Conservation (phyloP, 2,329 filamentous ascomycete species). For the Botrytis fabae region DNA sequence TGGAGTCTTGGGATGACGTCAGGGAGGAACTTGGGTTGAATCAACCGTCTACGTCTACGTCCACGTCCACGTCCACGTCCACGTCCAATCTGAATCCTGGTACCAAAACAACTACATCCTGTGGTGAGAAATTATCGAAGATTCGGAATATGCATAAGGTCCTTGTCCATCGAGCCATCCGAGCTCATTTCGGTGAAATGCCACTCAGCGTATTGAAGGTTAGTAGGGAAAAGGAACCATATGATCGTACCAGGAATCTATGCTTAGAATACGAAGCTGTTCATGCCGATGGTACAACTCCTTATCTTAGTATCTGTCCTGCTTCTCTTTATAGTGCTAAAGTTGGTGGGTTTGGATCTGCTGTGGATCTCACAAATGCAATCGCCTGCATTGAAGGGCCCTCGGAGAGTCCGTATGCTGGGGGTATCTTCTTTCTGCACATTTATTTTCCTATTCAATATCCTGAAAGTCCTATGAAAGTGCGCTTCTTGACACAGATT, state of each 20-base stretch:
- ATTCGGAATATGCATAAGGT: not conserved
- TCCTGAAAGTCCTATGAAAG: not conserved
- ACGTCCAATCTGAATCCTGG: not conserved
- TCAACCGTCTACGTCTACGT: not conserved
- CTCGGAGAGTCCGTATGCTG: not conserved
- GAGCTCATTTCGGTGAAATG: not conserved
- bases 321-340: not conserved
- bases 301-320: not conserved
- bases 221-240: not conserved
- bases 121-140: not conserved
- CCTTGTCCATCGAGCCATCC: not conserved
- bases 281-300: not conserved
- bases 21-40: not conserved
- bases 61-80: too few species aligned
- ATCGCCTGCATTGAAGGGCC: constrained; percentile 8
- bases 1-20: not conserved
- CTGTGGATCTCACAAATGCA: not conserved
- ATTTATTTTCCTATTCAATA: not conserved
- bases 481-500: constrained; percentile 3
- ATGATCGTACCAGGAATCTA: not conserved
- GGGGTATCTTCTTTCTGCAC: constrained; percentile 9
- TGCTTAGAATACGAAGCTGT: not conserved
- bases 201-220: not conserved
- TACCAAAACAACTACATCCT: not conserved
- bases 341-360: not conserved